phyloP scores from a whole-genome alignment of 106 monocot species.

The Iris macrosiphon region DNA sequence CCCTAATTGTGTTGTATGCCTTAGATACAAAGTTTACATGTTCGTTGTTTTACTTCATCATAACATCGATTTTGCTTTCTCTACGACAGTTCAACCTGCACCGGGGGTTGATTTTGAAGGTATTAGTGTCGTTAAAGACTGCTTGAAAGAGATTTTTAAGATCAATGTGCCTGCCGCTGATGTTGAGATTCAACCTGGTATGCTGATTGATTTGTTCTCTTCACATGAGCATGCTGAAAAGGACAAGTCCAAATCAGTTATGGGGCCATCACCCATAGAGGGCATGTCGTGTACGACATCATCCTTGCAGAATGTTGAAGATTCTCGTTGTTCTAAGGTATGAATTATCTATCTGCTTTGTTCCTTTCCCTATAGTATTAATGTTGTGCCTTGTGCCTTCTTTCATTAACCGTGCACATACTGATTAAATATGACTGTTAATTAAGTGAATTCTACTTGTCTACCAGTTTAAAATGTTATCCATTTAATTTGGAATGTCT shows the following conservation, averaged over 20 bases:
- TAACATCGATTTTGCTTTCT: not conserved
- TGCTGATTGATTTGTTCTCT: slow-evolving; percentile 44
- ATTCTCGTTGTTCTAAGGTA: slow-evolving; percentile 6
- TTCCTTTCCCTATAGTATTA: not conserved
- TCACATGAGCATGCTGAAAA: slow-evolving; percentile 15
- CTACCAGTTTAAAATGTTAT: too few species aligned
- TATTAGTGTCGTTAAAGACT: slow-evolving; percentile 66
- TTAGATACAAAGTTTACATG: not conserved
- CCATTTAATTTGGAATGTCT: too few species aligned
- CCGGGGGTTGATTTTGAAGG: slow-evolving; percentile 71
- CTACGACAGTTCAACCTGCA: slow-evolving; percentile 57
- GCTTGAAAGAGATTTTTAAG: slow-evolving; percentile 62
- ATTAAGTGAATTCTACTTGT: too few species aligned
- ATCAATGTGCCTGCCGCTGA: slow-evolving; percentile 18
- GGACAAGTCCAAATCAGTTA: slow-evolving; percentile 1
- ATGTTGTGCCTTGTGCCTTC: too few species aligned
- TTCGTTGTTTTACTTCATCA: not conserved
- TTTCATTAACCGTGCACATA: too few species aligned
- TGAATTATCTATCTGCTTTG: slow-evolving; percentile 5
- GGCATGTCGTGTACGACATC: slow-evolving; percentile 16
- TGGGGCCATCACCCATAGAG: not conserved
- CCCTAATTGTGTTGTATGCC: too few species aligned
- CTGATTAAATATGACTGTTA: too few species aligned
- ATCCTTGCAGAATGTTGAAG: slow-evolving; percentile 4
- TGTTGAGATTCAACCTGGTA: slow-evolving; percentile 26